Conservation (phyloP, 2,329 filamentous ascomycete species). For the Neonectria faginata region DNA sequence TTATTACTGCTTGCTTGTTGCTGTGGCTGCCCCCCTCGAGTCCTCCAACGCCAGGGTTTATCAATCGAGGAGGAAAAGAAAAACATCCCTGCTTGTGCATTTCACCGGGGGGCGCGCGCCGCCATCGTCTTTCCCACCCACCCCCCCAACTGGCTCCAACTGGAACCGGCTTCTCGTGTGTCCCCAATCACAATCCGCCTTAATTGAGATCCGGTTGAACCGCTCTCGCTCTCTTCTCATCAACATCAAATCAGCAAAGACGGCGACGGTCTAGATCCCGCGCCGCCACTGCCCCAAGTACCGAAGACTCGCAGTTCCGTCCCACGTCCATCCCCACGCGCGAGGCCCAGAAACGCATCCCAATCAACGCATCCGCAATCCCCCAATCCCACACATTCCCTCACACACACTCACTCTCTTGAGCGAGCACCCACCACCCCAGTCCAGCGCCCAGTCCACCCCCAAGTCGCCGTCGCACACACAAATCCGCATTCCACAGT, state of each 20-base stretch:
- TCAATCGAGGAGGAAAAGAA: slow-evolving; percentile 16
- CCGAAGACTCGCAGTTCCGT: slow-evolving; percentile 13
- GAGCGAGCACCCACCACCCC: slow-evolving; percentile 11
- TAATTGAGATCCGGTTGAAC: slow-evolving; percentile 11
- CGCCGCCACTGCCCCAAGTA: slow-evolving; percentile 5
- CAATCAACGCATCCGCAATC: slow-evolving; percentile 15
- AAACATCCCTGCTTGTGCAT: slow-evolving; percentile 32
- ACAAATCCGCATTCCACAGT: slow-evolving; percentile 7
- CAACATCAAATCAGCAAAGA: slow-evolving; percentile 7
- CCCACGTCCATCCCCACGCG: slow-evolving; percentile 29
- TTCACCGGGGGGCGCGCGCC: slow-evolving; percentile 17
- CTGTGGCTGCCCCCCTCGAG: neutral
- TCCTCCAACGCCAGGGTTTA: slow-evolving; percentile 7
- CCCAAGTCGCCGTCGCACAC: slow-evolving; percentile 24
- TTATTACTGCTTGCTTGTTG: neutral
- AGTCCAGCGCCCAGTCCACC: slow-evolving; percentile 17
- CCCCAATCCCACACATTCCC: slow-evolving; percentile 25
- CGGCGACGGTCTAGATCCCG: slow-evolving; percentile 7
- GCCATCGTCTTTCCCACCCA: slow-evolving; percentile 20
- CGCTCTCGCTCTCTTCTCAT: neutral
- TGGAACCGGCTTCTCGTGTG: slow-evolving; percentile 7
- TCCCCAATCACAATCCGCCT: slow-evolving; percentile 19
- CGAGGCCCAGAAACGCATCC: slow-evolving; percentile 6
- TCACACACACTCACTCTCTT: slow-evolving; percentile 11
- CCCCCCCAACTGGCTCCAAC: slow-evolving; percentile 14